A percentile compares a stretch with the other conserved stretches of the same genome.
Evolutionary conservation across 352 stramenopile species (phyloP).

Genomic region (Globisporangium radiosum): DNA sequence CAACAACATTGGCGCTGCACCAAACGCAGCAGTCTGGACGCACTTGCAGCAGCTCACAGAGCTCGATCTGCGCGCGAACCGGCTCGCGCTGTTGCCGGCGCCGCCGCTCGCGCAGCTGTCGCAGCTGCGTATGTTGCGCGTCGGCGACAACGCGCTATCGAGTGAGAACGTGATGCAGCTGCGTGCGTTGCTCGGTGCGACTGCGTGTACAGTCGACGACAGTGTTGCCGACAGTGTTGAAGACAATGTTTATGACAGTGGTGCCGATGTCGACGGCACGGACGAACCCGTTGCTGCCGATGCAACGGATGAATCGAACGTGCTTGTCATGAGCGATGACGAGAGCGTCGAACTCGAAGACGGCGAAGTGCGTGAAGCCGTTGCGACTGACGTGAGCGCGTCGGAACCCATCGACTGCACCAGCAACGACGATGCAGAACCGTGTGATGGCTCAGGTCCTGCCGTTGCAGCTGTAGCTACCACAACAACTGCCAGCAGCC

Average conservation of each 20-base stretch:
- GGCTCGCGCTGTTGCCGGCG: constrained; percentile 6
- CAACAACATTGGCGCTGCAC: constrained; percentile 44
- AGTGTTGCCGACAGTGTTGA: neutral
- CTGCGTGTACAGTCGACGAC: neutral
- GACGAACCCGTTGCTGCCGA: neutral
- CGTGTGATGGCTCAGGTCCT: neutral
- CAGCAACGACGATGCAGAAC: neutral
- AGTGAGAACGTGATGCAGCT: constrained; percentile 13
- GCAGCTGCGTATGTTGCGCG: constrained; percentile 8
- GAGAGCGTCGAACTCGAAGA: too few relatives aligned
- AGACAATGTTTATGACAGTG: neutral
- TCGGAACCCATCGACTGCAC: neutral
- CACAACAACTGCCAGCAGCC: neutral
- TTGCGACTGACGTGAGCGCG: too few relatives aligned
- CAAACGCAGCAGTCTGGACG: constrained; percentile 15
- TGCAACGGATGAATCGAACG: too few relatives aligned
- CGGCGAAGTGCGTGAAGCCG: too few relatives aligned
- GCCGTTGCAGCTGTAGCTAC: neutral
- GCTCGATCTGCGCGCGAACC: constrained; percentile 30
- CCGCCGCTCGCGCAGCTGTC: constrained; percentile 7
- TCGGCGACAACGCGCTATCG: constrained; percentile 28
- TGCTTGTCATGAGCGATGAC: too few relatives aligned
- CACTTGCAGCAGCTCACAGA: constrained; percentile 22
- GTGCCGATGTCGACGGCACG: neutral
- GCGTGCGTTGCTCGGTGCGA: constrained; percentile 1